These are phyloP conservation scores for Scorias spongiosa DNA, from an alignment of 2,329 filamentous ascomycete genomes.

Conservation along the genomic window DNA sequence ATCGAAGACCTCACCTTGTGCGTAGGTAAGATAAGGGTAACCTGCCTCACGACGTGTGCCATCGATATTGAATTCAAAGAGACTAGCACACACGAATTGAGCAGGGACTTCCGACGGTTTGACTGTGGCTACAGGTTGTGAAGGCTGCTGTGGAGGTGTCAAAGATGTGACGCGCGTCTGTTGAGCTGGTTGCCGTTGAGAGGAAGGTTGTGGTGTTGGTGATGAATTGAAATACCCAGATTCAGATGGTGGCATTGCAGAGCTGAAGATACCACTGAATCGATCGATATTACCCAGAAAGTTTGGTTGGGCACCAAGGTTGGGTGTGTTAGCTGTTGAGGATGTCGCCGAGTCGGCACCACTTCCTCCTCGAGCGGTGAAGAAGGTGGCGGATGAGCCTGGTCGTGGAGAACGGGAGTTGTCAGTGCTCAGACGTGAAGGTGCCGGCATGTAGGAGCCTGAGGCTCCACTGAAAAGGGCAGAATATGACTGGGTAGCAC, in stretches of 20 bases:
- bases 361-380: conserved; percentile 12
- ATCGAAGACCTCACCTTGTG: conserved; percentile 62
- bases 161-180: conserved; percentile 7
- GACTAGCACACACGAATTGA: conserved; percentile 78
- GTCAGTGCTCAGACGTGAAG: conserved; percentile 13
- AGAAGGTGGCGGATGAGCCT: conserved; percentile 17
- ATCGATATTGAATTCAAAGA: conserved; percentile 96
- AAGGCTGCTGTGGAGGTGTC: conserved; percentile 12
- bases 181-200: conserved; percentile 17
- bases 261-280: conserved; percentile 18
- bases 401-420: conserved; percentile 12
- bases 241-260: conserved; percentile 15
- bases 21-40: conserved; percentile 91
- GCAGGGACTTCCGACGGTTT: conserved; percentile 40
- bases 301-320: conserved; percentile 2
- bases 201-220: conserved; percentile 18
- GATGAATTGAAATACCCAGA: not conserved
- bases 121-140: conserved; percentile 12
- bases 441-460: conserved; percentile 3
- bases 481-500: conserved; percentile 15
- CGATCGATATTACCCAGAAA: conserved; percentile 4
- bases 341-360: conserved; percentile 3
- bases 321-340: conserved; percentile 1
- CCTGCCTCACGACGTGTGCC: conserved; percentile 82
- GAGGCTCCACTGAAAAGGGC: conserved; percentile 3